A percentile compares a stretch with the other conserved stretches of the same genome.
phyloP scores from a whole-genome alignment of 2,329 filamentous ascomycete species.

The Beauveria brongniartii region DNA sequence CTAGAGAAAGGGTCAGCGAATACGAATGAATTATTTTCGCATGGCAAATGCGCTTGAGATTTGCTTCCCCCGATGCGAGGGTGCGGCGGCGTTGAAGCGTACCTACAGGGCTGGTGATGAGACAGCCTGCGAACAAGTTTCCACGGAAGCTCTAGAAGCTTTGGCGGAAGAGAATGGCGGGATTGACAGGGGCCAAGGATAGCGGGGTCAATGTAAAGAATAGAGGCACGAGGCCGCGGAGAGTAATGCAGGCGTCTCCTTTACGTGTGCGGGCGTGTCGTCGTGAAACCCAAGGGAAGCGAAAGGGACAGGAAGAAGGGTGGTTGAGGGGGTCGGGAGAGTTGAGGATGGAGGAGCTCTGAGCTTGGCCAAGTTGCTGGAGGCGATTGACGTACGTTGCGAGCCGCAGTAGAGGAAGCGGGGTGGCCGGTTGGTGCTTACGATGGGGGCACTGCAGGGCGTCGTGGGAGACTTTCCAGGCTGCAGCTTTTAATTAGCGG shows the following conservation, averaged over 20 bases:
- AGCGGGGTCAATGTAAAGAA: neutral
- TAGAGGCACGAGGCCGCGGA: neutral
- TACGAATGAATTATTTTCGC: neutral
- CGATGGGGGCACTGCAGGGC: neutral
- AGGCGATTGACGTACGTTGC: constrained; percentile 7
- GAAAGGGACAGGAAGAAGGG: neutral
- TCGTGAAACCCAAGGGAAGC: neutral
- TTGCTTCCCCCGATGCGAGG: neutral
- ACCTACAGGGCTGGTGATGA: constrained; percentile 7
- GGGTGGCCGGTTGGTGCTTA: constrained; percentile 8
- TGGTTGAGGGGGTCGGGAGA: neutral
- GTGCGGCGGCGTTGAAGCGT: neutral
- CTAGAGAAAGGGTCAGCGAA: constrained; percentile 13
- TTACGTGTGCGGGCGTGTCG: neutral
- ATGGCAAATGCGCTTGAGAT: neutral
- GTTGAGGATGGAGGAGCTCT: constrained; percentile 5
- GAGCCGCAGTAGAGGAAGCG: constrained; percentile 8
- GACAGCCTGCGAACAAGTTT: constrained; percentile 4
- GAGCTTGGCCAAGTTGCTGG: constrained; percentile 7
- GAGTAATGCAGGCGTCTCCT: neutral
- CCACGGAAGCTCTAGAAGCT: constrained; percentile 10
- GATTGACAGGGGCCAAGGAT: neutral
- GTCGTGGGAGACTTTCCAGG: neutral
- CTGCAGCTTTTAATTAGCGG: neutral
- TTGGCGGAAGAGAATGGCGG: constrained; percentile 1